Evolutionary conservation across 2,329 filamentous ascomycete species (phyloP), one percentile per base, ranked within the genome.

Genomic region (Graphilbum sp.): DNA sequence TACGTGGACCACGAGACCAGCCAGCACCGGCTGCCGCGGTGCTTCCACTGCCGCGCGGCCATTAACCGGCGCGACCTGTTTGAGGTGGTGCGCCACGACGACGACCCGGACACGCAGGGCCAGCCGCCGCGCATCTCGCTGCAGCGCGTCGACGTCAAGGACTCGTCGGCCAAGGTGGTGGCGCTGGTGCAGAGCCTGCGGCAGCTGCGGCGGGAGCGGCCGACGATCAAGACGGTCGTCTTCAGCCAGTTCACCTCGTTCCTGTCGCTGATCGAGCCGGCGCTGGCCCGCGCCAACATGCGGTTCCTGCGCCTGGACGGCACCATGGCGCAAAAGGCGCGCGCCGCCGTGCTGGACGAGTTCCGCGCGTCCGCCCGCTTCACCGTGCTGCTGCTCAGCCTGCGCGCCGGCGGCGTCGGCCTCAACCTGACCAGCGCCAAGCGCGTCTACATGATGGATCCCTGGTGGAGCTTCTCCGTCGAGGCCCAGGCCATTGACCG

Each of bases 231-330:
- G 58, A 85, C 82, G 1, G 87, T 96, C 18, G 78, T 98, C 24
- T 98, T 98, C 60, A 90, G 82, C 40, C 90, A 98, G 57, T 98
- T 98, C 56, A 98, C 90, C 0, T 92, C 87, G 0, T 98, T 96
- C 56, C 72, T 98, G 47, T 78, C 86, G 45, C 73, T 98, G 12
- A 92, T 98, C 45, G 79, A 86, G 46, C 82, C 85, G 0, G 83
- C 85, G 0, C 69, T 98, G 4, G 54, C 62, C 1, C 70, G 74
- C 32, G 74, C 76, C 13, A 77, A 79, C 30, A 82, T 98, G 50
- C 66, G 69, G 0, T 83, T 79, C 52, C 65, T 96, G n/a, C 82
- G 90, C 6, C 78, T 98, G 31, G 90, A 98, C 54, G 90, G 90
- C 4, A 76, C 79, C 16, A 88, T 96, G 75, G 64, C 77, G 1